Percentiles rank a stretch among this genome's conserved stretches.
phyloP scores from a whole-genome alignment of 2,329 filamentous ascomycete species.

The Phaeosphaeria sp. region DNA sequence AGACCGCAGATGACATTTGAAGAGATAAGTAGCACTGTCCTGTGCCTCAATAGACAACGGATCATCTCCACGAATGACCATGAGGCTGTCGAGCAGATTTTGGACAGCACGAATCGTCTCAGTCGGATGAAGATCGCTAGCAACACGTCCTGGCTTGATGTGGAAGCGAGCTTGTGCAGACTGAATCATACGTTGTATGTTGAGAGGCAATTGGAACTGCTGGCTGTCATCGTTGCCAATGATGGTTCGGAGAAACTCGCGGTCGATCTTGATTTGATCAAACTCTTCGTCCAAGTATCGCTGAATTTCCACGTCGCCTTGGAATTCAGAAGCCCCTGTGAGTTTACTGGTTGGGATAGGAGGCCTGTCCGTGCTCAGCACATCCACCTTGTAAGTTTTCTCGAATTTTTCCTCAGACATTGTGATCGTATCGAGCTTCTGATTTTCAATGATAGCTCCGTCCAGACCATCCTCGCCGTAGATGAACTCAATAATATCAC shows the following conservation, averaged over 20 bases:
- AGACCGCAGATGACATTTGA: constrained; percentile 90
- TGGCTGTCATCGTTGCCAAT: constrained; percentile 75
- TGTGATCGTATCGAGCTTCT: constrained; percentile 84
- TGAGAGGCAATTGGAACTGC: constrained; percentile 89
- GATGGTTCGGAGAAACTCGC: constrained; percentile 74
- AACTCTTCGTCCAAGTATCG: constrained; percentile 87
- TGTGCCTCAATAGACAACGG: constrained; percentile 85
- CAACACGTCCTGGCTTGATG: constrained; percentile 72
- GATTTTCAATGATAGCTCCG: constrained; percentile 90
- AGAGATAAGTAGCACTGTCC: constrained; percentile 82
- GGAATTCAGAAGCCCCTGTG: constrained; percentile 85
- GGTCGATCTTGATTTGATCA: constrained; percentile 77
- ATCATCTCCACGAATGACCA: constrained; percentile 87
- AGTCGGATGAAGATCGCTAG: constrained; percentile 87
- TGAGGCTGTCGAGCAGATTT: constrained; percentile 75
- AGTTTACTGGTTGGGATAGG: constrained; percentile 73
- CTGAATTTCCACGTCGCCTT: constrained; percentile 87
- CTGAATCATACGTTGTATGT: constrained; percentile 88
- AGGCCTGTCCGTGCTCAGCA: constrained; percentile 74
- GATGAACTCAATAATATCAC: constrained; percentile 95
- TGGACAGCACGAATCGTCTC: constrained; percentile 84
- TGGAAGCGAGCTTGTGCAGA: constrained; percentile 90
- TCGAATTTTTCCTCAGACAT: constrained; percentile 80
- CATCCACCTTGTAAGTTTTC: constrained; percentile 82
- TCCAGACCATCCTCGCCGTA: constrained; percentile 98